Percentiles rank a stretch among this genome's conserved stretches.
These are phyloP conservation scores for Puccinia sorghi DNA, from an alignment of 1,284 basidiomycete genomes.

Conservation along the genomic window DNA sequence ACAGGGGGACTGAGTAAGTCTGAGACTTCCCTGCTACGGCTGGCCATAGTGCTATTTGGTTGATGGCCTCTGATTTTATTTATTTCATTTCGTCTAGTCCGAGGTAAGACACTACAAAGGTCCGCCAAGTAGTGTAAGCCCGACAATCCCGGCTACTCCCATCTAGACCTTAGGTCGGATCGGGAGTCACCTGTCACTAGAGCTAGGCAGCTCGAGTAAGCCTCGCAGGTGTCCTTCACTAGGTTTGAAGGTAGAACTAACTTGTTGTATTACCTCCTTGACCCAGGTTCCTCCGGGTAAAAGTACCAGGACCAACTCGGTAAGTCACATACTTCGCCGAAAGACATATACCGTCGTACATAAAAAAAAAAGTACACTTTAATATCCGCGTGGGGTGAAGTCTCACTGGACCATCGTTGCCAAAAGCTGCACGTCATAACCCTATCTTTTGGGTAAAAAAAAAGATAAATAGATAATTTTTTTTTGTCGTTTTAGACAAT, in stretches of 20 bases:
- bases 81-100: not conserved
- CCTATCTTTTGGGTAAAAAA: constrained; percentile 8
- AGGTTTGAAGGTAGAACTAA: not conserved
- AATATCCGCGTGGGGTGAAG: not conserved
- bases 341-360: too few relatives aligned
- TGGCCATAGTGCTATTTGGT: not conserved
- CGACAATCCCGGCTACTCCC: not conserved
- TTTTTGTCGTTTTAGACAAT: not conserved
- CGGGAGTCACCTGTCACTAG: not conserved
- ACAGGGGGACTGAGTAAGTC: not conserved
- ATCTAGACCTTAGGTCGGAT: not conserved
- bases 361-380: not conserved
- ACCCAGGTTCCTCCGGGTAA: not conserved
- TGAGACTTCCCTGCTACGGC: not conserved
- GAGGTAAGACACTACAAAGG: not conserved
- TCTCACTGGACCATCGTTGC: not conserved
- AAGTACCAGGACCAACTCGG: not conserved
- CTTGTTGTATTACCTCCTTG: not conserved
- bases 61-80: not conserved
- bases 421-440: not conserved
- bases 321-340: not conserved
- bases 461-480: not conserved
- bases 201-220: not conserved
- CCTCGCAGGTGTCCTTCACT: not conserved
- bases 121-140: not conserved